A percentile compares a stretch with the other conserved stretches of the same genome.
Conservation (phyloP, 1,139 yeast species). For the Sugiyamaella paludigena region DNA sequence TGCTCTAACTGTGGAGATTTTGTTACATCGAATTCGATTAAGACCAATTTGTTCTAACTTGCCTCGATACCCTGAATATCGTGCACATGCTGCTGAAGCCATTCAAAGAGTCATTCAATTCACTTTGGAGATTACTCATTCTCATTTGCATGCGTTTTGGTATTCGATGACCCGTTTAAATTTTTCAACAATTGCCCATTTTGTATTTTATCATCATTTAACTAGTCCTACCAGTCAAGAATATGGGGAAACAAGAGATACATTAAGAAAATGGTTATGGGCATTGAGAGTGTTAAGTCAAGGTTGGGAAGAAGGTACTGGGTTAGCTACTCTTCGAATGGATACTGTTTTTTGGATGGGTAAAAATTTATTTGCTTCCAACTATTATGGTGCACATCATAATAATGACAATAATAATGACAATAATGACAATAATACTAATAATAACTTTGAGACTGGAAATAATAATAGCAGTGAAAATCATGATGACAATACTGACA, state of each 20-base stretch:
- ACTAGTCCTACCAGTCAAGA: conserved; percentile 35
- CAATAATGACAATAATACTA: not conserved
- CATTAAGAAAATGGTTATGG: conserved; percentile 37
- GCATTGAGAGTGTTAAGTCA: conserved; percentile 31
- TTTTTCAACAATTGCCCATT: conserved; percentile 38
- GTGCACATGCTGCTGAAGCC: conserved; percentile 33
- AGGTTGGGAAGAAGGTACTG: conserved; percentile 41
- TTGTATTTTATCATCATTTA: conserved; percentile 36
- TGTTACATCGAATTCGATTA: conserved; percentile 33
- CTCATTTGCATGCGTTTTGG: conserved; percentile 41
- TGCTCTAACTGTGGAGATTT: conserved; percentile 35
- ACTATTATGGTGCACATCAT: not conserved
- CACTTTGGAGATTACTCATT: conserved; percentile 38
- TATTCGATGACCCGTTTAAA: conserved; percentile 35
- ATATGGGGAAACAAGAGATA: conserved; percentile 31
- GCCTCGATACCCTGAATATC: conserved; percentile 25
- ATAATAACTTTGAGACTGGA: not conserved
- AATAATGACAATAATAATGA: not conserved
- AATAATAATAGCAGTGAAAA: conserved; percentile 1
- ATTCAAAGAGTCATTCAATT: conserved; percentile 35
- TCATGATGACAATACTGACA: not conserved
- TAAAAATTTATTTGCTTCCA: conserved; percentile 21
- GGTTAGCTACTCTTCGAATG: conserved; percentile 37
- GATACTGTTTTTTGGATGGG: conserved; percentile 38
- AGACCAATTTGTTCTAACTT: conserved; percentile 27